phyloP scores from a whole-genome alignment of 2,329 filamentous ascomycete species.

The Helotiales sp. region DNA sequence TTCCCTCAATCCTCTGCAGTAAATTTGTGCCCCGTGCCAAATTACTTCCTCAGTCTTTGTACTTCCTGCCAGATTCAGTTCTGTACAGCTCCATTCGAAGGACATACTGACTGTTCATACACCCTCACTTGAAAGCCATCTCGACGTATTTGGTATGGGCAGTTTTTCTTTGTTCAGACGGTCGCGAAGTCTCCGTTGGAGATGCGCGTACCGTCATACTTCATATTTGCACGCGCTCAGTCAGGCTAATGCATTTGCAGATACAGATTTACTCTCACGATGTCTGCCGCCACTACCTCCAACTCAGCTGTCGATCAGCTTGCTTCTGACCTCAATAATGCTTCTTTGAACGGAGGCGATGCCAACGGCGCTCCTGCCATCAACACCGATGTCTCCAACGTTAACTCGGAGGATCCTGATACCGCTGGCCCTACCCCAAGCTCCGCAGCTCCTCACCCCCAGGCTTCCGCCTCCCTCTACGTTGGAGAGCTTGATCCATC shows the following conservation, averaged over 20 bases:
- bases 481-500: slow-evolving; percentile 97
- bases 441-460: slow-evolving; percentile 73
- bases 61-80: slow-evolving; percentile 20
- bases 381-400: slow-evolving; percentile 69
- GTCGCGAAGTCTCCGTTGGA: slow-evolving; percentile 6
- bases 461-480: slow-evolving; percentile 96
- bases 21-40: slow-evolving; percentile 20
- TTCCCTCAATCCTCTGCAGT: slow-evolving; percentile 17
- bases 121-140: slow-evolving; percentile 24
- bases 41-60: slow-evolving; percentile 24
- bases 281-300: slow-evolving; percentile 60
- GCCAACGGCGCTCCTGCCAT: slow-evolving; percentile 66
- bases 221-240: not conserved
- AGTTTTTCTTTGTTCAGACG: slow-evolving; percentile 9
- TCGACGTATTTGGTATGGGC: slow-evolving; percentile 27
- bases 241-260: slow-evolving; percentile 20
- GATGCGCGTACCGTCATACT: not conserved
- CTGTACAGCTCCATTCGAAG: slow-evolving; percentile 24
- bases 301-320: slow-evolving; percentile 74
- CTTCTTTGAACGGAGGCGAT: slow-evolving; percentile 67
- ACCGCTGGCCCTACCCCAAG: slow-evolving; percentile 69
- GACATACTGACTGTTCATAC: slow-evolving; percentile 12
- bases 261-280: slow-evolving; percentile 43
- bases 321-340: slow-evolving; percentile 72
- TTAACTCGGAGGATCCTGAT: slow-evolving; percentile 58